Conservation (phyloP, 202 grass and related monocot genomes). For the Setaria viridis region DNA sequence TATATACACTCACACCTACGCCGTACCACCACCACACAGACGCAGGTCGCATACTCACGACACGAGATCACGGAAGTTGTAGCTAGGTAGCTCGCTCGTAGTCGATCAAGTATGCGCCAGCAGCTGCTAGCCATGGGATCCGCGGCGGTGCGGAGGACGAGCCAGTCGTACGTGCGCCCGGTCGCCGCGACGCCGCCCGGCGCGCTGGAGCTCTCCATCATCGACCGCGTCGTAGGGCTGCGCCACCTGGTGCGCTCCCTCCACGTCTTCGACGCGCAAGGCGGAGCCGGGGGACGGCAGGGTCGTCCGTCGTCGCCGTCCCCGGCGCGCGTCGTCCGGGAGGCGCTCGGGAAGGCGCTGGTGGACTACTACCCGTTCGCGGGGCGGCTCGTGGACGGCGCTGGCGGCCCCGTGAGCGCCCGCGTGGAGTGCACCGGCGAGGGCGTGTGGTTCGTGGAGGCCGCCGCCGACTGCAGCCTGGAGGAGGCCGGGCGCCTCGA, state of each 20-base stretch:
- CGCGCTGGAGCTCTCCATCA: slow-evolving; percentile 51
- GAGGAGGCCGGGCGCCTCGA: slow-evolving; percentile 62
- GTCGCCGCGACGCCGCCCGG: slow-evolving; percentile 45
- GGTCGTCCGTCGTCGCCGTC: neutral
- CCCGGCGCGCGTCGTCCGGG: slow-evolving; percentile 36
- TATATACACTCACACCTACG: no score
- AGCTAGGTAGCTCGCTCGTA: no score
- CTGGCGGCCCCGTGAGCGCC: slow-evolving; percentile 28
- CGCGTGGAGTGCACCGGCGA: slow-evolving; percentile 63
- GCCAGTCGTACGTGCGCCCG: slow-evolving; percentile 45
- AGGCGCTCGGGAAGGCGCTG: slow-evolving; percentile 51
- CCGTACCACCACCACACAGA: no score
- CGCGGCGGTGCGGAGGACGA: slow-evolving; percentile 44
- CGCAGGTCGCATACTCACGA: no score
- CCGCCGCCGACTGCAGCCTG: slow-evolving; percentile 50
- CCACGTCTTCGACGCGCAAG: slow-evolving; percentile 49
- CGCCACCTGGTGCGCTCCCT: slow-evolving; percentile 66
- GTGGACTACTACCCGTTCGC: slow-evolving; percentile 69
- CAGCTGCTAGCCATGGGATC: no score
- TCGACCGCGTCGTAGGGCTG: slow-evolving; percentile 67
- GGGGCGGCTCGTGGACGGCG: slow-evolving; percentile 43
- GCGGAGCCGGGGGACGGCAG: neutral
- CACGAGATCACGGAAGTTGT: no score
- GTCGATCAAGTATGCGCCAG: no score
- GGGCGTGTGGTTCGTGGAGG: slow-evolving; percentile 70